Evolutionary conservation across 345 rosid genomes (phyloP).

Genomic region (Eucalyptus curtisii): DNA sequence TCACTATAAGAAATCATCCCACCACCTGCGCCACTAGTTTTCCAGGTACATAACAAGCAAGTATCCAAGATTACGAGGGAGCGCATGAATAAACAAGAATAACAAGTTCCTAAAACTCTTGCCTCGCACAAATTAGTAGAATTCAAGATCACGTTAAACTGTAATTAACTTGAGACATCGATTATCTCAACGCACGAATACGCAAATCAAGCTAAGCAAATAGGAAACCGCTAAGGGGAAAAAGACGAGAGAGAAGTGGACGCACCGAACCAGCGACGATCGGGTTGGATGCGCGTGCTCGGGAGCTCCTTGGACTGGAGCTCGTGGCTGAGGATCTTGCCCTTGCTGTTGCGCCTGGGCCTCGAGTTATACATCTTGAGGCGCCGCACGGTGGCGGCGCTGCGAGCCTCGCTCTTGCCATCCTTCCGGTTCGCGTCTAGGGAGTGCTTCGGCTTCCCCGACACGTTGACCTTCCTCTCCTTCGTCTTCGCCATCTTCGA

Average conservation of each 20-base stretch:
- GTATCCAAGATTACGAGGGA: neutral
- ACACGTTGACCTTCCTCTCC: constrained; percentile 64
- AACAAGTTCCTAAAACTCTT: neutral
- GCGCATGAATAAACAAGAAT: neutral
- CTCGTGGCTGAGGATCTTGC: constrained; percentile 54
- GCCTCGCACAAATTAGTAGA: neutral
- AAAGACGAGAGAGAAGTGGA: neutral
- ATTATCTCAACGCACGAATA: neutral
- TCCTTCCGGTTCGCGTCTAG: constrained; percentile 72
- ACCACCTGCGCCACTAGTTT: neutral
- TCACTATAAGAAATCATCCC: neutral
- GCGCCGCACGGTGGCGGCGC: constrained; percentile 73
- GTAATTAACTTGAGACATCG: neutral
- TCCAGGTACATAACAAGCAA: neutral
- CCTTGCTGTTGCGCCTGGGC: constrained; percentile 45
- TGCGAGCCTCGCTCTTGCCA: constrained; percentile 34
- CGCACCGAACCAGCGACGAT: constrained; percentile 83
- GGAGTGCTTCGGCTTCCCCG: constrained; percentile 89
- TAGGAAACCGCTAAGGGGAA: neutral
- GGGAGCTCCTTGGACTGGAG: constrained; percentile 75
- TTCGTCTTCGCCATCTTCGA: constrained; percentile 8
- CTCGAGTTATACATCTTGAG: constrained; percentile 75
- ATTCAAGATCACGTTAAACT: neutral
- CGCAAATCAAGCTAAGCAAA: neutral
- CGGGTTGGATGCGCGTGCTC: constrained; percentile 65